Conservation (phyloP, 1,284 basidiomycete species). For the Fomes fomentarius region DNA sequence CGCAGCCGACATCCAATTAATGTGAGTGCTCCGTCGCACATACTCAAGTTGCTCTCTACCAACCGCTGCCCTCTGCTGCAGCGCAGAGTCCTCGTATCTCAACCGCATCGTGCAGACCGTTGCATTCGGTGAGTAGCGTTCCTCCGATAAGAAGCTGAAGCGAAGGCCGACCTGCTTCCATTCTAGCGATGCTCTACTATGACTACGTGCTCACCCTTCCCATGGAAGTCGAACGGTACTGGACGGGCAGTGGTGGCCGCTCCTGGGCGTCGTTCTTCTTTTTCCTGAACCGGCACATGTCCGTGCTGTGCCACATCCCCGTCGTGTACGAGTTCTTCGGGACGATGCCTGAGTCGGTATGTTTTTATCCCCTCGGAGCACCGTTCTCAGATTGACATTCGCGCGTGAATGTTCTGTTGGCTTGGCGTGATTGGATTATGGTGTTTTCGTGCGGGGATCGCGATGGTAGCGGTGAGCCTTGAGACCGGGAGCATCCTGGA, state of each 20-base stretch:
- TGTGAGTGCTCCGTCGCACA: not conserved
- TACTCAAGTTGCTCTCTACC: too few species aligned
- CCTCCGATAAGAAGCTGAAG: not conserved
- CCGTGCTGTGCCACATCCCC: constrained; percentile 4
- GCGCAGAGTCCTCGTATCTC: constrained; percentile 12
- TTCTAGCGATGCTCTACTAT: constrained; percentile 6
- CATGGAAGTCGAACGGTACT: constrained; percentile 27
- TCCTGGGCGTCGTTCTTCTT: constrained; percentile 11
- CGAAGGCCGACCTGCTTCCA: not conserved
- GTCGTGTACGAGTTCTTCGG: constrained; percentile 10
- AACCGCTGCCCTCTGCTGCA: not conserved
- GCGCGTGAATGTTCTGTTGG: too few species aligned
- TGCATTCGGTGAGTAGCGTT: constrained; percentile 3
- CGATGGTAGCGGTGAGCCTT: not conserved
- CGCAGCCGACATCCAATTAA: not conserved
- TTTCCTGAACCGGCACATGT: constrained; percentile 12
- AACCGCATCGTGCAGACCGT: constrained; percentile 3
- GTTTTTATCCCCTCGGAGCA: not conserved
- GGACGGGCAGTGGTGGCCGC: not conserved
- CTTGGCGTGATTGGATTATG: not conserved
- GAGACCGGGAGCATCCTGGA: not conserved
- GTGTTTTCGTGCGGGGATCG: not conserved
- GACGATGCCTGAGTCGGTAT: constrained; percentile 9
- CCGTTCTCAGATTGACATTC: too few species aligned
- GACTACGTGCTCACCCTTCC: constrained; percentile 31